Conservation (phyloP, 2,329 filamentous ascomycete genomes). For the Septoria linicola region DNA sequence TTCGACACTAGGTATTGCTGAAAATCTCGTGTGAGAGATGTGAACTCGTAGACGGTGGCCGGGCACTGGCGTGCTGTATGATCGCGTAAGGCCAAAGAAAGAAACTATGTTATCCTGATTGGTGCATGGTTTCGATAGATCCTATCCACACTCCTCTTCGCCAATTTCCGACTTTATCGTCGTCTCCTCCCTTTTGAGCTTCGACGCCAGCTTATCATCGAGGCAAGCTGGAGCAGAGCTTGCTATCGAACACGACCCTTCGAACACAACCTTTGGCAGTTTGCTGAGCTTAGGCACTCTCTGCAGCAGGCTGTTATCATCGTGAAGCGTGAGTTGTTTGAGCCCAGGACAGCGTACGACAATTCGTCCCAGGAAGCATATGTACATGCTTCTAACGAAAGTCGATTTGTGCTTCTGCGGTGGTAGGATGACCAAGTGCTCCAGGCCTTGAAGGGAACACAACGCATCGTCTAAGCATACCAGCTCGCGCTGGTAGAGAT, state of each 20-base stretch:
- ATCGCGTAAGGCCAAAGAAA: no score
- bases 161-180: slow-evolving; percentile 11
- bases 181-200: slow-evolving; percentile 5
- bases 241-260: background rate
- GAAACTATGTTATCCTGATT: no score
- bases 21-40: no score
- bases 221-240: background rate
- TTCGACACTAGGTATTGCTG: no score
- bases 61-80: no score
- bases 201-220: background rate
- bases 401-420: slow-evolving; percentile 26
- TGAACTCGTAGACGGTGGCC: no score
- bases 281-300: slow-evolving; percentile 22
- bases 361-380: slow-evolving; percentile 28
- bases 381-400: slow-evolving; percentile 30
- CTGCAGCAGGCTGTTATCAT: slow-evolving; percentile 17
- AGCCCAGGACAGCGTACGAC: slow-evolving; percentile 24
- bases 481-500: slow-evolving; percentile 32
- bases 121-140: background rate
- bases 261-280: slow-evolving; percentile 21
- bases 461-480: slow-evolving; percentile 27
- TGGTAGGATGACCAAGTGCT: slow-evolving; percentile 25
- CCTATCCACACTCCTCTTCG: background rate
- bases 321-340: slow-evolving; percentile 21
- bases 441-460: slow-evolving; percentile 24